Evolutionary conservation across 306 rosid species (phyloP).

Genomic region (Cajanus cajan): DNA sequence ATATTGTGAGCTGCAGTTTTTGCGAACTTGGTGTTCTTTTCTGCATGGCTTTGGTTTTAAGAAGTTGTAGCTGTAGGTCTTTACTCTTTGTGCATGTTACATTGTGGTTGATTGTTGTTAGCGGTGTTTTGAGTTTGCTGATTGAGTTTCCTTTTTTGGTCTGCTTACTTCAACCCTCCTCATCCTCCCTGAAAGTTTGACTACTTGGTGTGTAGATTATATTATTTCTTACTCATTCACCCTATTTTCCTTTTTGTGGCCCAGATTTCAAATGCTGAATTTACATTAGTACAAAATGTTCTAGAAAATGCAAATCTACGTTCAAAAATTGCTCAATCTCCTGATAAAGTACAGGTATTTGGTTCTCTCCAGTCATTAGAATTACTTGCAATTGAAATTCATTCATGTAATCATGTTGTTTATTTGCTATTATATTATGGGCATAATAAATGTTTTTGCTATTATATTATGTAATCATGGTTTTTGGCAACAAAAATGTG

Average conservation of each 20-base stretch:
- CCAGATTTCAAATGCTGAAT: conserved; percentile 81
- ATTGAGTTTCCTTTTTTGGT: not conserved
- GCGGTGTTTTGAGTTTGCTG: not conserved
- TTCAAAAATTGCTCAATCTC: conserved; percentile 80
- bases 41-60: not conserved
- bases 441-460: not conserved
- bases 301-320: conserved; percentile 81
- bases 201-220: not conserved
- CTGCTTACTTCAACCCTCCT: not conserved
- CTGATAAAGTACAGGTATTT: conserved; percentile 84
- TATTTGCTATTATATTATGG: not conserved
- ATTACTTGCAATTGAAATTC: not conserved
- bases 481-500: not conserved
- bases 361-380: not conserved
- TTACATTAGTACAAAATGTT: conserved; percentile 61
- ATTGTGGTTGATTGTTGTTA: not conserved
- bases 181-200: not conserved
- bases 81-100: not conserved
- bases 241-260: conserved; percentile 1
- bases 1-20: not conserved
- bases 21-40: not conserved
- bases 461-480: not conserved
- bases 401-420: conserved; percentile 1
- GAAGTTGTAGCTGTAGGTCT: not conserved
- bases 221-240: not conserved